These are phyloP conservation scores for Alternaria atra DNA, from an alignment of 2,329 filamentous ascomycete genomes.

Conservation along the genomic window DNA sequence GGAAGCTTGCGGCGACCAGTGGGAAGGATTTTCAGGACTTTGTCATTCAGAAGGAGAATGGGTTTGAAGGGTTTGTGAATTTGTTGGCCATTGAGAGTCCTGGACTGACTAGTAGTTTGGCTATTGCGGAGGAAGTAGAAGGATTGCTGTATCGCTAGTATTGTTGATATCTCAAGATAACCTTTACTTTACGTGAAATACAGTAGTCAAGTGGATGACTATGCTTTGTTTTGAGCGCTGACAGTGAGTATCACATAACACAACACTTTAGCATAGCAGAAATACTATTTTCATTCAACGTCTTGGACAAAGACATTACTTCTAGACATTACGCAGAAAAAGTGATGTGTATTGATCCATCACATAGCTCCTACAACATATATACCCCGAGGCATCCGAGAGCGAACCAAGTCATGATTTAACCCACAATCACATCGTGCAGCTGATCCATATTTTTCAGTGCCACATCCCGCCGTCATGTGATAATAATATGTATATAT, in stretches of 20 bases:
- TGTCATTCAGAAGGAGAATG: conserved; percentile 78
- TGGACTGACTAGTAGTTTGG: conserved; percentile 84
- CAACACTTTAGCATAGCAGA: background rate
- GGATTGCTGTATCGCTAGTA: conserved; percentile 59
- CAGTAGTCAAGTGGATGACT: background rate
- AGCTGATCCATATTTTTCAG: conserved; percentile 4
- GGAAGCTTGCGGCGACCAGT: conserved; percentile 67
- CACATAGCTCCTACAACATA: conserved; percentile 8
- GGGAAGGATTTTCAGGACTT: conserved; percentile 83
- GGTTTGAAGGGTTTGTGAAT: conserved; percentile 85
- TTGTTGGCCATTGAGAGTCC: conserved; percentile 93
- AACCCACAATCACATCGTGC: conserved; percentile 10
- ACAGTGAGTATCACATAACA: background rate
- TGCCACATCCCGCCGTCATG: conserved; percentile 9
- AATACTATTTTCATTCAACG: conserved; percentile 8
- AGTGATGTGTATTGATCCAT: conserved; percentile 9
- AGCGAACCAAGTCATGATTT: conserved; percentile 28
- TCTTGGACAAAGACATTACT: background rate
- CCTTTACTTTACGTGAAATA: background rate
- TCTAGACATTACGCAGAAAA: conserved; percentile 18
- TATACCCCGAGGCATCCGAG: conserved; percentile 5
- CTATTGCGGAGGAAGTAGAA: conserved; percentile 82
- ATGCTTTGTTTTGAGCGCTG: background rate
- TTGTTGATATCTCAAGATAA: background rate
- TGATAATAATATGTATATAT: conserved; percentile 25